phyloP scores from a whole-genome alignment of 139 green algal species.

The Closterium sp. region DNA sequence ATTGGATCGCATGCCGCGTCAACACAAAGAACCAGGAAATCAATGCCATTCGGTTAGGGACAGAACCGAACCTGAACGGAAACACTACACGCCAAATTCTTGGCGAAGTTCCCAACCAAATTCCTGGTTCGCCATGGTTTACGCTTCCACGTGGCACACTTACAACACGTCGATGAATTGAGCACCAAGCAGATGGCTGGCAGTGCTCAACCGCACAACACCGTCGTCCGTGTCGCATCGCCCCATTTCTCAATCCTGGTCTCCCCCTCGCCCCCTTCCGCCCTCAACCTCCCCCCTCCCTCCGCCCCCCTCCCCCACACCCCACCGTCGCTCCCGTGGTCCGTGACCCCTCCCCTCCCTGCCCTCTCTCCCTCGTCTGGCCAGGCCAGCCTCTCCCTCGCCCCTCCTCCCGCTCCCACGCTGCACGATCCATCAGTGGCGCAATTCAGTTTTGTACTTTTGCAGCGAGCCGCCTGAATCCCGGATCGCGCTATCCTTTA shows the following conservation, averaged over 20 bases:
- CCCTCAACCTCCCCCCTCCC: not conserved
- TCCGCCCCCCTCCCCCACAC: too few relatives aligned
- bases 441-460: not conserved
- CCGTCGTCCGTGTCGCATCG: too few relatives aligned
- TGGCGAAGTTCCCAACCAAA: not conserved
- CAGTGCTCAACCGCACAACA: too few relatives aligned
- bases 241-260: too few relatives aligned
- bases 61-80: not conserved
- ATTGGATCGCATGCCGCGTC: not conserved
- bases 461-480: not conserved
- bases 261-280: too few relatives aligned
- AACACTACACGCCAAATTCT: not conserved
- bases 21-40: not conserved
- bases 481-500: not conserved
- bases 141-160: not conserved
- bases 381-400: too few relatives aligned
- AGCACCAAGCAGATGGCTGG: not conserved
- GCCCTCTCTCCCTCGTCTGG: too few relatives aligned
- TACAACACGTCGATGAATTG: not conserved
- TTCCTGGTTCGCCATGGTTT: not conserved
- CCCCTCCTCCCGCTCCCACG: not conserved
- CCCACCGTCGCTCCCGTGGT: too few relatives aligned
- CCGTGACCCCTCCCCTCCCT: not conserved
- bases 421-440: not conserved
- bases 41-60: not conserved